Conservation (phyloP, 306 rosid species). For the Glycine soja region DNA sequence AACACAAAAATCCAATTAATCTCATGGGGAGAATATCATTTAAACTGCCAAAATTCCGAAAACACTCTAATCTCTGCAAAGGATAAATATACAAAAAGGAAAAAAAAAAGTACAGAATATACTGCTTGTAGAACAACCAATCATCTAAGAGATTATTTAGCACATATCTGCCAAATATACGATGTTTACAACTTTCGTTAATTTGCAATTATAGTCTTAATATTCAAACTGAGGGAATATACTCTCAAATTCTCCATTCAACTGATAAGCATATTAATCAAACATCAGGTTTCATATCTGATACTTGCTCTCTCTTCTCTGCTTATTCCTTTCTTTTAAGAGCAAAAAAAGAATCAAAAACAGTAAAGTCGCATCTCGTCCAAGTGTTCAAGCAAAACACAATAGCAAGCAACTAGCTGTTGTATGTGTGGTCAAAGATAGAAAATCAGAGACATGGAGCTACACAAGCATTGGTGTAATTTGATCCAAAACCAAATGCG, state of each 20-base stretch:
- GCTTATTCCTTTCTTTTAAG: too few species aligned
- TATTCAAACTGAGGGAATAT: not conserved
- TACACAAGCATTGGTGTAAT: not conserved
- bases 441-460: not conserved
- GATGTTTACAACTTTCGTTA: not conserved
- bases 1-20: not conserved
- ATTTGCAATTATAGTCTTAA: not conserved
- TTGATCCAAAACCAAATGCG: not conserved
- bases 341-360: too few species aligned
- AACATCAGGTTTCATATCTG: not conserved
- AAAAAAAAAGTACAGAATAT: too few species aligned
- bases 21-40: not conserved
- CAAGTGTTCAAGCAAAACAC: not conserved
- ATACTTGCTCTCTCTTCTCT: too few species aligned
- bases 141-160: not conserved
- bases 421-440: too few species aligned
- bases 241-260: not conserved
- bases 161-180: not conserved
- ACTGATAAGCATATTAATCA: constrained; percentile 2
- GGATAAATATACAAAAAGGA: not conserved
- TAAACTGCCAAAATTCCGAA: not conserved
- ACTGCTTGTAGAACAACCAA: not conserved
- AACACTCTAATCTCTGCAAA: not conserved
- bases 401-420: not conserved
- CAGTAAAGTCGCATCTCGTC: too few species aligned